Evolutionary conservation across 176 grass and related monocot species (phyloP).

Genomic region (Elaeis guineensis): DNA sequence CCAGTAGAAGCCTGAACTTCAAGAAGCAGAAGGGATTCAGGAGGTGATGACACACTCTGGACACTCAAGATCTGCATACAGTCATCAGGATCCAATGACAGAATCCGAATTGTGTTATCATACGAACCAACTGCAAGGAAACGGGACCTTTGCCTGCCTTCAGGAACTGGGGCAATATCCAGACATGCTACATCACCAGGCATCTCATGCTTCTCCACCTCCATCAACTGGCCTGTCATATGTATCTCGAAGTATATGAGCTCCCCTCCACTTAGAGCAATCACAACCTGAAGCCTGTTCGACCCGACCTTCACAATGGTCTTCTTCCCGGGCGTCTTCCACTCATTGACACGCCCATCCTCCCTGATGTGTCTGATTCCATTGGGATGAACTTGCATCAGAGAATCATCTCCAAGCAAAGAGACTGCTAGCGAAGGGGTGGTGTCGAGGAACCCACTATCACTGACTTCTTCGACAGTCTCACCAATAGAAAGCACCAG

Average conservation of each 20-base stretch:
- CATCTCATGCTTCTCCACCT: constrained; percentile 98
- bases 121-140: constrained; percentile 95
- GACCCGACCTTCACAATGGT: constrained; percentile 92
- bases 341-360: constrained; percentile 97
- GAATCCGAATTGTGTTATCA: constrained; percentile 88
- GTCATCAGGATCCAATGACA: constrained; percentile 88
- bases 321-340: constrained; percentile 96
- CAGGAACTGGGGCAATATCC: constrained; percentile 82
- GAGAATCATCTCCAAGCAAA: constrained; percentile 85
- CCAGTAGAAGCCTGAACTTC: constrained; percentile 85
- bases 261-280: constrained; percentile 91
- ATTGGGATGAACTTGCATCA: constrained; percentile 95
- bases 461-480: constrained; percentile 94
- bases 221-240: constrained; percentile 94
- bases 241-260: constrained; percentile 99
- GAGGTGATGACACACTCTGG: constrained; percentile 82
- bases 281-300: constrained; percentile 88
- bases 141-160: constrained; percentile 81
- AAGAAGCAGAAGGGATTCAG: constrained; percentile 81
- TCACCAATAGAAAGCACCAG: constrained; percentile 96
- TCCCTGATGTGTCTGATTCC: constrained; percentile 96
- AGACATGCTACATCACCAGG: constrained; percentile 93
- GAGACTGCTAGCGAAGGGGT: constrained; percentile 86
- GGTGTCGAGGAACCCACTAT: constrained; percentile 89
- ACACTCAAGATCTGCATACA: constrained; percentile 84